Percentiles rank a stretch among this genome's conserved stretches.
These are phyloP conservation scores for Scenedesmus sp. DNA, from an alignment of 163 green algal genomes.

Conservation along the genomic window DNA sequence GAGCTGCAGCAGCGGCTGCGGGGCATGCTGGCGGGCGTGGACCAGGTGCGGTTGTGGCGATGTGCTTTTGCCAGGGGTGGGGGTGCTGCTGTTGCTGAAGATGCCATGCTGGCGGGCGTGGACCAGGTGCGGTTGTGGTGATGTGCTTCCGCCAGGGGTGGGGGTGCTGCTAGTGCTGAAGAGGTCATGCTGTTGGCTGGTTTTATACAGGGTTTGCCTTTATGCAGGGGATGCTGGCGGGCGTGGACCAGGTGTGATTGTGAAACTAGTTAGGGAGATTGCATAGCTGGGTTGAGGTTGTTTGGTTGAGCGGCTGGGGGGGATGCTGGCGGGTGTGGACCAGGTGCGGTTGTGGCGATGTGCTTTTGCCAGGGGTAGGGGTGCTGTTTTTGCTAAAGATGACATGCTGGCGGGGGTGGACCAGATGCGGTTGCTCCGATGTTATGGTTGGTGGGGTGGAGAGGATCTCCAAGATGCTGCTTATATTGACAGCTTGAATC, in stretches of 20 bases:
- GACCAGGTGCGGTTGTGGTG: neutral
- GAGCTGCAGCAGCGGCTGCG: conserved; percentile 33
- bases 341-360: neutral
- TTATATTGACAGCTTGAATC: too few relatives aligned
- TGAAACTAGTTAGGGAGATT: too few relatives aligned
- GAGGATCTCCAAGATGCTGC: too few relatives aligned
- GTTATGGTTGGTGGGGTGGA: too few relatives aligned
- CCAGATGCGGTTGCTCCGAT: neutral
- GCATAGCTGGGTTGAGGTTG: too few relatives aligned
- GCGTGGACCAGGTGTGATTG: too few relatives aligned
- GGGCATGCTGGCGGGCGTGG: conserved; percentile 19
- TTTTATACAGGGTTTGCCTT: too few relatives aligned
- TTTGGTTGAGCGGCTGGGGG: neutral
- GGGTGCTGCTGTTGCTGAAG: neutral
- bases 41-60: conserved; percentile 4
- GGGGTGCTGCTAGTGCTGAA: neutral
- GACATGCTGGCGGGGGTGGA: conserved; percentile 5
- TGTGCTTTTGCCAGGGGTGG: too few relatives aligned
- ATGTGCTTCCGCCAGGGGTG: too few relatives aligned
- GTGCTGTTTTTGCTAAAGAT: neutral
- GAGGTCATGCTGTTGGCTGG: neutral
- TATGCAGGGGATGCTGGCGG: too few relatives aligned
- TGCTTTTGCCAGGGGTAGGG: too few relatives aligned
- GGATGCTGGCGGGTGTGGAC: conserved; percentile 30
- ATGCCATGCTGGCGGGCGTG: neutral